These are phyloP conservation scores for Penicillium ochrochloron DNA, from an alignment of 495 filamentous ascomycete genomes.

Conservation along the genomic window DNA sequence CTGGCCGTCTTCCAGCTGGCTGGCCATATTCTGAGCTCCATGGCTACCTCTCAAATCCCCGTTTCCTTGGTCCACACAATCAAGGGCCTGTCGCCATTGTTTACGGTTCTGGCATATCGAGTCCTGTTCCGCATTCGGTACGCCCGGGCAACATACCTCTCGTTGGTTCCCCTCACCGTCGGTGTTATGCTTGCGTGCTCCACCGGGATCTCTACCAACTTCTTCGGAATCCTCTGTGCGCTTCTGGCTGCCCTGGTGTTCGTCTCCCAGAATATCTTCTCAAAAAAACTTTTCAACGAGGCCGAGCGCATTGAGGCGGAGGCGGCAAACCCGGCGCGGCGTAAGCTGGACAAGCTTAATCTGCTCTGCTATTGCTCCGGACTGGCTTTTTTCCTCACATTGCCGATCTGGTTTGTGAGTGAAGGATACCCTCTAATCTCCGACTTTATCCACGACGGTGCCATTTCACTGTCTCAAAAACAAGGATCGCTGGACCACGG, in stretches of 20 bases:
- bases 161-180: slow-evolving; percentile 85
- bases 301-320: slow-evolving; percentile 80
- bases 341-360: slow-evolving; percentile 95
- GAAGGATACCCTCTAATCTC: slow-evolving; percentile 75
- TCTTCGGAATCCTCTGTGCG: slow-evolving; percentile 85
- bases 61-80: slow-evolving; percentile 98
- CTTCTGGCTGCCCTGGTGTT: slow-evolving; percentile 89
- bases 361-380: slow-evolving; percentile 94
- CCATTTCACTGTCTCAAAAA: slow-evolving; percentile 70
- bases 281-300: slow-evolving; percentile 98
- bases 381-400: slow-evolving; percentile 84
- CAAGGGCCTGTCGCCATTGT: slow-evolving; percentile 96
- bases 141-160: slow-evolving; percentile 85
- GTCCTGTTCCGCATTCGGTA: slow-evolving; percentile 87
- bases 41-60: slow-evolving; percentile 90
- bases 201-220: slow-evolving; percentile 82
- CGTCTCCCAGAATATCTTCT: slow-evolving; percentile 98
- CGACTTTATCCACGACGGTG: slow-evolving; percentile 54
- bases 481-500: slow-evolving; percentile 79
- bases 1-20: slow-evolving; percentile 91
- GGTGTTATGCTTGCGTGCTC: slow-evolving; percentile 97
- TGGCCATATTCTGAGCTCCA: slow-evolving; percentile 91
- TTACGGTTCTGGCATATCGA: slow-evolving; percentile 93
- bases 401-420: slow-evolving; percentile 92
- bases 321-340: slow-evolving; percentile 54